phyloP scores from a whole-genome alignment of 176 grass and related monocot species.

The Carex parvula region DNA sequence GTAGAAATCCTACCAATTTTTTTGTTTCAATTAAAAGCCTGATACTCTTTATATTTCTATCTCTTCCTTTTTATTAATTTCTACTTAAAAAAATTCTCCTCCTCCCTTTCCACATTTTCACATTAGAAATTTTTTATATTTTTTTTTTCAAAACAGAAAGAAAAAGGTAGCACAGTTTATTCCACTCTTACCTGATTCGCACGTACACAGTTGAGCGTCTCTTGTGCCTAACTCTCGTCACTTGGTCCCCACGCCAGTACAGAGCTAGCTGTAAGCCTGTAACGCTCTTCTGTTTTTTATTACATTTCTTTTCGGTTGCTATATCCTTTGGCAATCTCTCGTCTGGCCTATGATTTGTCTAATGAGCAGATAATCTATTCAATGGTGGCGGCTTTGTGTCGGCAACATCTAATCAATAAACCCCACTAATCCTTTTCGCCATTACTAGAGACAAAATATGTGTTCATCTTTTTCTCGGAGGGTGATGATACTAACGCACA shows the following conservation, averaged over 20 bases:
- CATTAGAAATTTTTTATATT: neutral
- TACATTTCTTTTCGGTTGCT: neutral
- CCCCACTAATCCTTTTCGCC: neutral
- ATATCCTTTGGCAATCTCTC: neutral
- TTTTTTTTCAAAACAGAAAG: neutral
- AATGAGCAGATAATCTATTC: neutral
- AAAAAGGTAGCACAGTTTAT: neutral
- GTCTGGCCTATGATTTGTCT: neutral
- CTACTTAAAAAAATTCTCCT: no score
- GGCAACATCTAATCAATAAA: conserved; percentile 16
- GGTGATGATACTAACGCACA: no score
- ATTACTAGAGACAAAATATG: neutral
- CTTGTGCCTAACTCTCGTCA: neutral
- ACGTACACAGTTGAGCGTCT: conserved; percentile 21
- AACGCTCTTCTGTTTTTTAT: neutral
- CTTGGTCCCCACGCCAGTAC: conserved; percentile 16
- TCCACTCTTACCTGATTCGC: neutral
- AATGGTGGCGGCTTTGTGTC: conserved; percentile 10
- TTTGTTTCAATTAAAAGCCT: no score
- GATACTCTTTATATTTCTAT: no score
- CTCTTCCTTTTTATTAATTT: no score
- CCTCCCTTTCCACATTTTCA: neutral
- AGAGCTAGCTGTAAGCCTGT: conserved; percentile 21
- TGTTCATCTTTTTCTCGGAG: no score
- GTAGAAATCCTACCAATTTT: no score